Percentiles rank a stretch among this genome's conserved stretches.
phyloP scores from a whole-genome alignment of 2,329 filamentous ascomycete genomes.

The Neoscytalidium dimidiatum region DNA sequence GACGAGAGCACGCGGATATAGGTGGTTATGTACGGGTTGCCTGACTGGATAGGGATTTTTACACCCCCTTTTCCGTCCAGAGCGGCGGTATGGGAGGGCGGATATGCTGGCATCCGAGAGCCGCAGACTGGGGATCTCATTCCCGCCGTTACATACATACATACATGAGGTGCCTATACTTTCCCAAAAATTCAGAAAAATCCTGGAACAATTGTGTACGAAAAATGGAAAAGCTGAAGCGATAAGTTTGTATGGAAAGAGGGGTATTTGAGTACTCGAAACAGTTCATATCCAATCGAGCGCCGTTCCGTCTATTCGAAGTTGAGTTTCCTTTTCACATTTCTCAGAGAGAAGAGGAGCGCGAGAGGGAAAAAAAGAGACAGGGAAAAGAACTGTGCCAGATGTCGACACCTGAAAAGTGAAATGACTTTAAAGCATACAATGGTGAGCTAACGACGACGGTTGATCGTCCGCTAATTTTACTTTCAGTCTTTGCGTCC shows the following conservation, averaged over 20 bases:
- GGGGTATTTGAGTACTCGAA: constrained; percentile 13
- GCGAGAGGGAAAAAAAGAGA: not conserved
- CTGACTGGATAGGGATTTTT: too few species aligned
- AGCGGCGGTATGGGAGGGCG: too few species aligned
- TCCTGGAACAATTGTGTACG: too few species aligned
- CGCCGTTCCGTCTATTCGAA: constrained; percentile 10
- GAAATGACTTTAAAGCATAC: not conserved
- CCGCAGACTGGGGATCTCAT: too few species aligned
- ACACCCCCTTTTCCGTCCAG: too few species aligned
- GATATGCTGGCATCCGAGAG: too few species aligned
- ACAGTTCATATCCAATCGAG: not conserved
- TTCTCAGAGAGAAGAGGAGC: not conserved
- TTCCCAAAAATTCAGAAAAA: too few species aligned
- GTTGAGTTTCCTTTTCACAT: not conserved
- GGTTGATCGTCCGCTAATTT: not conserved
- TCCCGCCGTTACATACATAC: too few species aligned
- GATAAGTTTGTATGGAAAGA: too few species aligned
- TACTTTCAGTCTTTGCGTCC: not conserved
- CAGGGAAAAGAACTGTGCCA: not conserved
- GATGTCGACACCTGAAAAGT: not conserved
- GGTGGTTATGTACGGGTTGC: too few species aligned
- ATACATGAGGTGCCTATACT: too few species aligned
- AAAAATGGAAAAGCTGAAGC: not conserved
- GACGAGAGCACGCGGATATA: too few species aligned
- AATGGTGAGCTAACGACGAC: not conserved